Base-by-base conservation (phyloP, 2,329 filamentous ascomycete genomes). In the Aspergillus floridensis region DNA sequence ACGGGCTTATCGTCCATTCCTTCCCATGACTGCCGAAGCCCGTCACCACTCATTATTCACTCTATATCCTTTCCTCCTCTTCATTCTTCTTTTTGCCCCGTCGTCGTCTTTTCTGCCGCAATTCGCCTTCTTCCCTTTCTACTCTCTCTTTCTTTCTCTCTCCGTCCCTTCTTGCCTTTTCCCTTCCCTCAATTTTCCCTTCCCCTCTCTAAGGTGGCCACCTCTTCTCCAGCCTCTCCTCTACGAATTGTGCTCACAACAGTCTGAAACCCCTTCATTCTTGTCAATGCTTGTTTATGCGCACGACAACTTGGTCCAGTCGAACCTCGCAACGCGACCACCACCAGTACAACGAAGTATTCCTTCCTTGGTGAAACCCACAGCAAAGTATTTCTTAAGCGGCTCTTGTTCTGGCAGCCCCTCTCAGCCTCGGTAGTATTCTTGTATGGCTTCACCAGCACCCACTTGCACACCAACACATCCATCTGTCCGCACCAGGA, bases 391-490 rank as follows among this genome's bases (percentile, higher is more conserved):
- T 50, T 26, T 14, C 26, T 21, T 41, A 2, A 5, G 31, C 21
- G 32, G 32, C 19, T 35, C 50, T 38, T 35, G 21, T 35, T 35
- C 31, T 52, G 22, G 51, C 51, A 53, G 51, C 51, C 35, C 51
- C 21, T 46, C 35, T 24, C 49, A 6, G 38, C 41, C 52, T 54
- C 26, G 51, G 51, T 14, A 44, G 11, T 35, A 14, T 50, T 51
- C 38, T 49, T 60, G 59, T 55, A 62, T 58, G 58, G 58, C 60
- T 61, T 58, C 61, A 63, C 49, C 59, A 51, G 56, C 59, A 38
- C 56, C 61, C 53, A 56, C 26, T 29, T 29, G 26, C 26, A 29
- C 51, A 7, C 38, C 38, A 16, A 44, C 51, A 57, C 46, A 46
- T 56, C 55, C 52, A 60, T 46, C 55, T 57, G 56, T 59, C 56